Base-by-base conservation (phyloP, 1,284 basidiomycete species). In the Trametes sp. region DNA sequence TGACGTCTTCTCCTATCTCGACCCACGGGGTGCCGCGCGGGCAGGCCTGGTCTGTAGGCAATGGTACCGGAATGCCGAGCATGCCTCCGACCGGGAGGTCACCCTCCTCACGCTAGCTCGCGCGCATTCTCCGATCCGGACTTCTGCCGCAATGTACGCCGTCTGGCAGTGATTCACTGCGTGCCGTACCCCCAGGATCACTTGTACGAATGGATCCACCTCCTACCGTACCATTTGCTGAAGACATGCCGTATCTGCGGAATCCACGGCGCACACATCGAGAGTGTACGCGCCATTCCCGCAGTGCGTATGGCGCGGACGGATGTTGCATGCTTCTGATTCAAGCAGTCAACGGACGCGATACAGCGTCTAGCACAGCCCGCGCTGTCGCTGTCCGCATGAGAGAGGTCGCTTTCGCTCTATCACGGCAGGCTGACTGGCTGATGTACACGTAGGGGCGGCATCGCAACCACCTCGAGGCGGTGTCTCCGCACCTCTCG, bases 21-120 rank as follows among this genome's bases (percentile, higher is more conserved):
- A 51, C 6, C 49, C 48, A 4, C 4, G 29, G 16, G 57, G 45
- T 8, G 57, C 57, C 21, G 57, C 49, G 24, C 44, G 38, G 1
- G 57, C 57, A 16, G 57, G 33, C 10, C 46, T 35, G 36, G 56
- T 51, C 9, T 57, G 56, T 28, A 42, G 9, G 9, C 56, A 50
- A 4, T 57, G 56, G 56, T 19, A 38, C 28, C 46, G 24, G 28
- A 35, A 57, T 26, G 46, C 56, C 26, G 24, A 24, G 6, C 48
- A 41, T 26, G 56, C 46, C 16, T 26, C 56, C 4, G 50, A 57
- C n/a, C 13, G 13, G 7, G 35, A 38, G 11, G 28, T 57, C 35
- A 23, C 38, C 48, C 24, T 57, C 2, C 56, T 51, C n/a, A 10
- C 56, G 4, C 26, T n/a, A 46, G 24, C 56, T 50, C 19, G 23